Evolutionary conservation across 2,329 filamentous ascomycete genomes (phyloP).

Genomic region (Aspergillus tubingensis): DNA sequence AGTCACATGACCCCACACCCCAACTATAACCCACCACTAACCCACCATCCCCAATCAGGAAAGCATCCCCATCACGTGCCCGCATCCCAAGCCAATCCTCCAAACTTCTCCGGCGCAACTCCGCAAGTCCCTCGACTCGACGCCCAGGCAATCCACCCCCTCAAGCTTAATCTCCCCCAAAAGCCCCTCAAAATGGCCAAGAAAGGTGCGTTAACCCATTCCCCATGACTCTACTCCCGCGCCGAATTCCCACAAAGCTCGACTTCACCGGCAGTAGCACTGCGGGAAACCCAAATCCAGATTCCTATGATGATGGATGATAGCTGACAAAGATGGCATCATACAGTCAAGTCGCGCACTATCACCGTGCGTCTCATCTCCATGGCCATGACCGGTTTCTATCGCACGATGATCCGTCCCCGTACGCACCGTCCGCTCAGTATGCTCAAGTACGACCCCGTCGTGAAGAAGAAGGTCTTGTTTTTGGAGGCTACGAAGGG

Average conservation of each 20-base stretch:
- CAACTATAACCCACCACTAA: neutral
- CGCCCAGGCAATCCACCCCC: neutral
- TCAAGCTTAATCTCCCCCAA: neutral
- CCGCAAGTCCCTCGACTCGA: neutral
- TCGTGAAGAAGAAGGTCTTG: conserved; percentile 92
- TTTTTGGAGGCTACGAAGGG: conserved; percentile 92
- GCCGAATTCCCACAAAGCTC: neutral
- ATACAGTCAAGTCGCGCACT: conserved; percentile 81
- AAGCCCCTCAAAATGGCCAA: conserved; percentile 43
- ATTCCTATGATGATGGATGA: neutral
- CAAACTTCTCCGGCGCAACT: conserved; percentile 12
- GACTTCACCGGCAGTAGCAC: neutral
- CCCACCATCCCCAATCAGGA: neutral
- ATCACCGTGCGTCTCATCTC: conserved; percentile 92
- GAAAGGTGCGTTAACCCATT: conserved; percentile 37
- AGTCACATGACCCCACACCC: neutral
- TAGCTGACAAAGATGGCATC: conserved; percentile 13
- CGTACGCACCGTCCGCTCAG: conserved; percentile 80
- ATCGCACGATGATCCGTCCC: conserved; percentile 84
- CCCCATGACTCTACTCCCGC: no score
- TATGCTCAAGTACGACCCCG: conserved; percentile 98
- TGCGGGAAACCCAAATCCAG: neutral
- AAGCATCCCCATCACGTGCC: neutral
- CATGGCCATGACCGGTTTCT: conserved; percentile 99
- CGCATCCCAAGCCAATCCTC: neutral